Conservation (phyloP, 2,329 filamentous ascomycete genomes). For the Epichloe sibirici region DNA sequence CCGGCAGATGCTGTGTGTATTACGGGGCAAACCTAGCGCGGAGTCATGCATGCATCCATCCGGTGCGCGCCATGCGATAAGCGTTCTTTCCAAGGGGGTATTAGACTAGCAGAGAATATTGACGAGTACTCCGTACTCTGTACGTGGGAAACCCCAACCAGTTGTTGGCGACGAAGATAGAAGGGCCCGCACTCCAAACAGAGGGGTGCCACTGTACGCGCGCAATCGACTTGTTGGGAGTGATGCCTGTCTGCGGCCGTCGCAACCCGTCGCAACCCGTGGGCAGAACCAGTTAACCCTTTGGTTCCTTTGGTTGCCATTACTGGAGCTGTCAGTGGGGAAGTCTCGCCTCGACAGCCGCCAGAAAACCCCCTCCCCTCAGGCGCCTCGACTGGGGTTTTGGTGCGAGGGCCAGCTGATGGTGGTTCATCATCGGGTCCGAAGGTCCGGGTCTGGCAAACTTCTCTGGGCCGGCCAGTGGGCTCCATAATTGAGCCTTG, state of each 20-base stretch:
- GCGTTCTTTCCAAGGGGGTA: not conserved
- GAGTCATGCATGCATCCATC: not conserved
- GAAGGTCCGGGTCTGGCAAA: not conserved
- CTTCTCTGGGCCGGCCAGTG: not conserved
- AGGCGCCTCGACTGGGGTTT: not conserved
- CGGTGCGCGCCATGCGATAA: no score
- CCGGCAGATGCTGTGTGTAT: not conserved
- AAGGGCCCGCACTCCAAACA: no score
- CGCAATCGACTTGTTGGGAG: not conserved
- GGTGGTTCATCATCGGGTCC: not conserved
- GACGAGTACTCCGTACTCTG: no score
- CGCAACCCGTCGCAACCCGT: not conserved
- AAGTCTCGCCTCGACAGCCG: not conserved
- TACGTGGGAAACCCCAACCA: no score
- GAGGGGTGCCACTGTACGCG: no score
- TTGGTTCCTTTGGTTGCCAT: not conserved
- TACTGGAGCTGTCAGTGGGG: not conserved
- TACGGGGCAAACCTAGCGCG: not conserved
- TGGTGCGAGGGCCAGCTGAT: not conserved
- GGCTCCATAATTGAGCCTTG: no score
- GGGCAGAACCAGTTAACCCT: not conserved
- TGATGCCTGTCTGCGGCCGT: constrained; percentile 7
- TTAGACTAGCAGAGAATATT: no score
- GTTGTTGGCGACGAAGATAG: no score
- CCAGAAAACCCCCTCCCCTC: not conserved